Conservation (phyloP, 2,329 filamentous ascomycete species). For the Tolypocladium inflatum region DNA sequence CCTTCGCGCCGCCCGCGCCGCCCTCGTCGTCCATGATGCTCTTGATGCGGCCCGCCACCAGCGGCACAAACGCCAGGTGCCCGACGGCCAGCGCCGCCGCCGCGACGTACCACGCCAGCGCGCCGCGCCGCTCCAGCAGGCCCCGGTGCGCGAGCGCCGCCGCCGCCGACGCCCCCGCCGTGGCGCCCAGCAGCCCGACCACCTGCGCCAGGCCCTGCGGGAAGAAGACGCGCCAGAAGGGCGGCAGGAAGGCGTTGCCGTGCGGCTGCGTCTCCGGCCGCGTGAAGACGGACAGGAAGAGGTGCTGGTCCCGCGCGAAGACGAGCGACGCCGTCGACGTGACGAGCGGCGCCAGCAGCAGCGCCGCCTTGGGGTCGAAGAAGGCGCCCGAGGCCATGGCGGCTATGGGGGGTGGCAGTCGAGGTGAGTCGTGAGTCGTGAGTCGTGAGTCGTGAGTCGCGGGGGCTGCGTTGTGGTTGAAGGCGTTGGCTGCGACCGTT, state of each 20-base stretch:
- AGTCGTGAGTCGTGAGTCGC: background rate
- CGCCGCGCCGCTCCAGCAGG: slow-evolving; percentile 13
- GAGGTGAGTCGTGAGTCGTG: background rate
- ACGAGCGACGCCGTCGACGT: slow-evolving; percentile 36
- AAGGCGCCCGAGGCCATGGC: slow-evolving; percentile 27
- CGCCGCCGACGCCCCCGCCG: slow-evolving; percentile 17
- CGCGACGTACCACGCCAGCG: slow-evolving; percentile 21
- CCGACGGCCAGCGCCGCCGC: slow-evolving; percentile 19
- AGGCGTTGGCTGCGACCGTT: background rate
- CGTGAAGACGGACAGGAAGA: slow-evolving; percentile 30
- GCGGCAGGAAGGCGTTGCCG: slow-evolving; percentile 27
- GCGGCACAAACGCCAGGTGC: slow-evolving; percentile 23
- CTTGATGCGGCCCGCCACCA: slow-evolving; percentile 20
- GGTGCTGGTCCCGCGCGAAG: slow-evolving; percentile 33
- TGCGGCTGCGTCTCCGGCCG: slow-evolving; percentile 15
- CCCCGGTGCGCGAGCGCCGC: slow-evolving; percentile 13
- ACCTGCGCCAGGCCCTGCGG: slow-evolving; percentile 21
- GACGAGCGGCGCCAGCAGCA: slow-evolving; percentile 34
- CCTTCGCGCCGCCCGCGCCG: slow-evolving; percentile 5
- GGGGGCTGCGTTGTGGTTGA: background rate
- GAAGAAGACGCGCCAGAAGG: slow-evolving; percentile 34
- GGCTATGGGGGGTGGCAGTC: background rate
- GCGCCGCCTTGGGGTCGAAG: slow-evolving; percentile 24
- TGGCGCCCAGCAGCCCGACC: slow-evolving; percentile 22
- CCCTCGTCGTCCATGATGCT: slow-evolving; percentile 17